Evolutionary conservation across 495 filamentous ascomycete genomes (phyloP).

Genomic region (Annulohypoxylon moriforme): DNA sequence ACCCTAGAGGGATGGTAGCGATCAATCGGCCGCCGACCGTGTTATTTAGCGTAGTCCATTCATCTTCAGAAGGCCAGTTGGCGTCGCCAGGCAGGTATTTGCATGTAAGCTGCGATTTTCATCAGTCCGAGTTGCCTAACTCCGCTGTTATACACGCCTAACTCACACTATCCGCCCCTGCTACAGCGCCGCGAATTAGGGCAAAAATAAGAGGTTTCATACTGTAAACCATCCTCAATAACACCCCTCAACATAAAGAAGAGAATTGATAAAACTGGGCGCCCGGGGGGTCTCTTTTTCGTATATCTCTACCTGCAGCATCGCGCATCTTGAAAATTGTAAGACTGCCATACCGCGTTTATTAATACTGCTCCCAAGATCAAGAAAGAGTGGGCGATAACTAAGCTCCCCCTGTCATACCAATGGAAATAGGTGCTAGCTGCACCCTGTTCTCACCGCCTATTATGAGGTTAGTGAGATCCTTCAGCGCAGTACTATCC

Average conservation of each 20-base stretch:
- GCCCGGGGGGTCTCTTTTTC: not conserved
- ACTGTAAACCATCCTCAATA: not conserved
- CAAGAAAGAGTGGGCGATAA: not conserved
- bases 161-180: not conserved
- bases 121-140: not conserved
- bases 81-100: slow-evolving; percentile 50
- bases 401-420: not conserved
- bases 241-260: not conserved
- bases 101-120: slow-evolving; percentile 17
- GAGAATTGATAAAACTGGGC: not conserved
- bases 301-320: not conserved
- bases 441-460: not conserved
- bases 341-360: not conserved
- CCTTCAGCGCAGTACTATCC: not conserved
- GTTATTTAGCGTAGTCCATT: slow-evolving; percentile 59
- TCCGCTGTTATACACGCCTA: not conserved
- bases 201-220: not conserved
- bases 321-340: not conserved
- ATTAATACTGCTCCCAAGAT: not conserved
- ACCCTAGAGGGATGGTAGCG: slow-evolving; percentile 57
- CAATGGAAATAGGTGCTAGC: not conserved
- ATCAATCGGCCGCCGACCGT: slow-evolving; percentile 59
- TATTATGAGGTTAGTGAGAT: not conserved
- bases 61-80: slow-evolving; percentile 57
- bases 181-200: not conserved